phyloP scores from a whole-genome alignment of 2,329 filamentous ascomycete genomes.

The Orbilia oligospora region DNA sequence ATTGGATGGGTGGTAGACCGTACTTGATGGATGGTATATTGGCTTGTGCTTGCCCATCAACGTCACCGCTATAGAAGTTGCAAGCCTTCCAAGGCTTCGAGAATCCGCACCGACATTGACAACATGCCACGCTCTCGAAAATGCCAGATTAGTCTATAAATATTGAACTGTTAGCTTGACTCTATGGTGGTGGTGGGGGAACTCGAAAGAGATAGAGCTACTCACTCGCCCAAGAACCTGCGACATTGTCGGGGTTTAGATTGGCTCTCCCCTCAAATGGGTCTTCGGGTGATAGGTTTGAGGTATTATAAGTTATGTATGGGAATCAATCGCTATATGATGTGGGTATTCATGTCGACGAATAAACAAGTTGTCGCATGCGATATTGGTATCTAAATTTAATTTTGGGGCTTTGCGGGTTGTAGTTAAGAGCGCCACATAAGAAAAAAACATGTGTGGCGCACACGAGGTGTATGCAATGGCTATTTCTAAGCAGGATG shows the following conservation, averaged over 20 bases:
- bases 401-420: not conserved
- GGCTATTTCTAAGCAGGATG: constrained; percentile 4
- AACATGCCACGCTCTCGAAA: constrained; percentile 96
- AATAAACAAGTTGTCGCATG: not conserved
- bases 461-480: no score
- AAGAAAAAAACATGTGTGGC: constrained; percentile 2
- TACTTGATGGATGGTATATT: constrained; percentile 90
- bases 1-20: constrained; percentile 12
- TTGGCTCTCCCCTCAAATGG: constrained; percentile 42
- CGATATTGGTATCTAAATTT: not conserved
- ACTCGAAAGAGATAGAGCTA: not conserved
- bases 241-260: constrained; percentile 74
- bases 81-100: constrained; percentile 89
- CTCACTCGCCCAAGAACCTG: constrained; percentile 82
- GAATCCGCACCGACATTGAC: constrained; percentile 78
- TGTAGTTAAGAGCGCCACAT: constrained; percentile 1
- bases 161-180: constrained; percentile 1
- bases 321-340: not conserved
- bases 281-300: not conserved
- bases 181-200: not conserved
- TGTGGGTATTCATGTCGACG: constrained; percentile 1
- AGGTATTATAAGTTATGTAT: not conserved
- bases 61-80: constrained; percentile 85
- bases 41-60: constrained; percentile 99
- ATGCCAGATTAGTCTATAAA: constrained; percentile 89